Conservation (phyloP, 139 green algal genomes). For the Coelastrella sp. region DNA sequence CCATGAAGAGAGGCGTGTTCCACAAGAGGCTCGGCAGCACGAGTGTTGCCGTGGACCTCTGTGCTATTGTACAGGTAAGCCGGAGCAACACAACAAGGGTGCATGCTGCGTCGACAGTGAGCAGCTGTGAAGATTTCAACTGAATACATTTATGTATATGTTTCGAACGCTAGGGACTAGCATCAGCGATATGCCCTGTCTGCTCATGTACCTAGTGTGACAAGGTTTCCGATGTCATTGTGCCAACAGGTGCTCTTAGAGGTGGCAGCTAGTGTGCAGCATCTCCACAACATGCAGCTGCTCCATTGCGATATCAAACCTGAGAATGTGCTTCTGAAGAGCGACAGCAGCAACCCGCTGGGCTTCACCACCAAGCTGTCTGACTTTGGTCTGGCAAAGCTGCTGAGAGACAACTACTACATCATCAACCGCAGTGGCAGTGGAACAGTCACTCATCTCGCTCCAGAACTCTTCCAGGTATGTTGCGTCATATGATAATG, state of each 20-base stretch:
- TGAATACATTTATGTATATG: too few relatives aligned
- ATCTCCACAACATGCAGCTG: conserved; percentile 72
- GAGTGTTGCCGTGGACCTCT: conserved; percentile 71
- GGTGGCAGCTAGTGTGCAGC: conserved; percentile 70
- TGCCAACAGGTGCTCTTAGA: conserved; percentile 69
- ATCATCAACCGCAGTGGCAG: conserved; percentile 70
- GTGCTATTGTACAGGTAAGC: conserved; percentile 64
- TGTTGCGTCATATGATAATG: too few relatives aligned
- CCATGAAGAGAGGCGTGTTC: conserved; percentile 75
- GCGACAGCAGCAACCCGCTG: conserved; percentile 41
- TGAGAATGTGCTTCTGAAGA: conserved; percentile 68
- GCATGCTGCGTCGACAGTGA: too few relatives aligned
- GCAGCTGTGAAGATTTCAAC: too few relatives aligned
- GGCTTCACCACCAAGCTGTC: conserved; percentile 55
- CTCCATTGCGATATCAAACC: conserved; percentile 80
- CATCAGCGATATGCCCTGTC: too few relatives aligned
- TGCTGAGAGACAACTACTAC: conserved; percentile 76
- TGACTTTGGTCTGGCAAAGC: conserved; percentile 75
- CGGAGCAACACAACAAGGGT: too few relatives aligned
- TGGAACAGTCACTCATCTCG: conserved; percentile 73
- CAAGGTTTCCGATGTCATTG: background rate
- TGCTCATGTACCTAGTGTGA: too few relatives aligned
- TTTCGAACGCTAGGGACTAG: too few relatives aligned
- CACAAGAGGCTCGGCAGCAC: conserved; percentile 70
- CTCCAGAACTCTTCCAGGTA: conserved; percentile 73